Base-by-base conservation (phyloP, 768 basidiomycete genomes). In the Lactifluus piperatus region DNA sequence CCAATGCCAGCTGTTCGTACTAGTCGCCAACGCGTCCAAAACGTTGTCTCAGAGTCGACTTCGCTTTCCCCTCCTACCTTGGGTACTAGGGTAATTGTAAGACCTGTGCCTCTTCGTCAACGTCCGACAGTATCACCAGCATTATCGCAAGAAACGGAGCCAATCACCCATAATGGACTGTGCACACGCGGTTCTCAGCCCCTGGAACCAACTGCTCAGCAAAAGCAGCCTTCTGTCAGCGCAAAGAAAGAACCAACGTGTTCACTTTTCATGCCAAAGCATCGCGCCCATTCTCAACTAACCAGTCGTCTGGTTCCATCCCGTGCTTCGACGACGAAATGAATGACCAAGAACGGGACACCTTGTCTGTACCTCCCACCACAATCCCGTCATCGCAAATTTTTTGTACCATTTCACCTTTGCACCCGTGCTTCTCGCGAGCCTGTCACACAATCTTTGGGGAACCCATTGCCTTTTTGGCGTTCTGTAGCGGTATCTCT, bases 181-280 rank as follows among this genome's bases (percentile, higher is more conserved):
- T 24, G 37, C 24, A 46, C 64, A 54, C 54, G 27, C 14, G 46
- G 56, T 44, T 46, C 66, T 46, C 56, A 60, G 46, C 43, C 56
- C 36, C 53, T 60, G 51, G 51, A 51, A 37, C 47, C 57, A 16
- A 69, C 74, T 48, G 41, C 70, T 43, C 71, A 71, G 30, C 70
- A 72, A 24, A 65, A 72, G 53, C 78, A 76, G 65, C 56, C 73
- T 34, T 70, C 74, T 11, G 63, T 72, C 59, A 60, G 73, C 46
- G 66, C 71, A 60, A 86, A 82, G 75, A 87, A 77, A 71, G 81
- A 87, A 68, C 83, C 82, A 24, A 81, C 82, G 80, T 72, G 76
- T 39, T 69, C 75, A 3, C 65, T 80, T 10, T 91, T 91, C 71
- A 84, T 90, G 70, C 88, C 88, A 53, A 90, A 88, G 71, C 85